These are phyloP conservation scores for Xylogone sp. DNA, from an alignment of 2,329 filamentous ascomycete genomes.

Conservation along the genomic window DNA sequence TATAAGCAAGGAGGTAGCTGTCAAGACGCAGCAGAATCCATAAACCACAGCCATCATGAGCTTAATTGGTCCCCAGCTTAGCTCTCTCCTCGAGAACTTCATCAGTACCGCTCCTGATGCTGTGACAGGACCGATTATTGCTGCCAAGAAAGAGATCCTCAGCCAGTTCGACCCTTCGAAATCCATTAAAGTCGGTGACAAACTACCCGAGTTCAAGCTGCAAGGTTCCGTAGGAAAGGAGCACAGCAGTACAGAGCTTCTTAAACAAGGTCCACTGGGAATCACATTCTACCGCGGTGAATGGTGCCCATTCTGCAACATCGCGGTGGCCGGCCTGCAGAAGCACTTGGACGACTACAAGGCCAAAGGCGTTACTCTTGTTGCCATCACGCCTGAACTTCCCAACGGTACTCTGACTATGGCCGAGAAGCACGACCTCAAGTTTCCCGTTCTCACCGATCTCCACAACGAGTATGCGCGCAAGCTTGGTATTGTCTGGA, in stretches of 20 bases:
- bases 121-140: conserved; percentile 11
- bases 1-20: too few species aligned
- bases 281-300: conserved; percentile 42
- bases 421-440: conserved; percentile 35
- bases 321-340: conserved; percentile 34
- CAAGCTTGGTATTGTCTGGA: conserved; percentile 33
- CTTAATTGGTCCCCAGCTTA: conserved; percentile 8
- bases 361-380: conserved; percentile 35
- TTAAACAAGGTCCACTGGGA: conserved; percentile 31
- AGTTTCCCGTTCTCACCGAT: conserved; percentile 38
- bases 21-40: too few species aligned
- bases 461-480: conserved; percentile 31
- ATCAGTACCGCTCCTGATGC: conserved; percentile 7
- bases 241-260: conserved; percentile 28
- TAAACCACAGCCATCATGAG: background rate
- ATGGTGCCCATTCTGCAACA: conserved; percentile 45
- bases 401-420: conserved; percentile 34
- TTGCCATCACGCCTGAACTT: conserved; percentile 39
- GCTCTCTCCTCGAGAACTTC: conserved; percentile 8
- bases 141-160: conserved; percentile 8
- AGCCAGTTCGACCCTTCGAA: conserved; percentile 13
- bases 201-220: conserved; percentile 31
- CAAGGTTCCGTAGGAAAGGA: conserved; percentile 30
- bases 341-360: conserved; percentile 31
- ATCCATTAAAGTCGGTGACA: conserved; percentile 30